These are phyloP conservation scores for Plasmodium yoelii DNA, from an alignment of 169 alveolate genomes.

Conservation along the genomic window DNA sequence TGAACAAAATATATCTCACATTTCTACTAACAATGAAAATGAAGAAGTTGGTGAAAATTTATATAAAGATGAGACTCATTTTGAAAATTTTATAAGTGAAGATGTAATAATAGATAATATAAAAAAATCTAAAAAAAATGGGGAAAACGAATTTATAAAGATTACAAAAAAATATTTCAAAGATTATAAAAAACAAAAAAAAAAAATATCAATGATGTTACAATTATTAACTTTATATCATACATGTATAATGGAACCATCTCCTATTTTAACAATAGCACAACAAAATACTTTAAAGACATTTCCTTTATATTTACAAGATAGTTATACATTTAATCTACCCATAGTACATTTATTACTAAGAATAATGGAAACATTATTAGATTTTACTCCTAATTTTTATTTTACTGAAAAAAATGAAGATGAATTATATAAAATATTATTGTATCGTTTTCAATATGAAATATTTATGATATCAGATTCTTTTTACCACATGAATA, in stretches of 20 bases:
- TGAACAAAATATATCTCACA: too few relatives aligned
- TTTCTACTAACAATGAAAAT: not conserved
- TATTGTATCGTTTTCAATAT: constrained; percentile 82
- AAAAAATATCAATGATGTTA: constrained; percentile 59
- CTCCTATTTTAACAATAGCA: constrained; percentile 70
- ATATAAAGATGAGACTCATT: constrained; percentile 26
- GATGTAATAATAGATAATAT: constrained; percentile 54
- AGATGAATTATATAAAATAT: constrained; percentile 80
- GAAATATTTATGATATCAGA: constrained; percentile 83
- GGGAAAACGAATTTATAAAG: constrained; percentile 60
- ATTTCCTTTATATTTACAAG: constrained; percentile 78
- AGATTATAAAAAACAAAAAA: constrained; percentile 51
- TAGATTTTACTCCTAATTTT: constrained; percentile 83
- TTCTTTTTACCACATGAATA: constrained; percentile 58
- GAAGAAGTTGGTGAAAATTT: not conserved
- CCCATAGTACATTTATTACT: constrained; percentile 83
- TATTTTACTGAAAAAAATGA: constrained; percentile 81
- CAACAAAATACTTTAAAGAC: constrained; percentile 76
- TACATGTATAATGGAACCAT: constrained; percentile 72
- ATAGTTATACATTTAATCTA: constrained; percentile 79
- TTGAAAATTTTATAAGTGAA: constrained; percentile 47
- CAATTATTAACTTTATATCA: constrained; percentile 62
- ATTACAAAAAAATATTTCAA: constrained; percentile 40
- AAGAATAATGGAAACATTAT: constrained; percentile 82
- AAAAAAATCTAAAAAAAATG: constrained; percentile 42